Conservation (phyloP, 108 stramenopile genomes). For the Skeletonema menzelii region DNA sequence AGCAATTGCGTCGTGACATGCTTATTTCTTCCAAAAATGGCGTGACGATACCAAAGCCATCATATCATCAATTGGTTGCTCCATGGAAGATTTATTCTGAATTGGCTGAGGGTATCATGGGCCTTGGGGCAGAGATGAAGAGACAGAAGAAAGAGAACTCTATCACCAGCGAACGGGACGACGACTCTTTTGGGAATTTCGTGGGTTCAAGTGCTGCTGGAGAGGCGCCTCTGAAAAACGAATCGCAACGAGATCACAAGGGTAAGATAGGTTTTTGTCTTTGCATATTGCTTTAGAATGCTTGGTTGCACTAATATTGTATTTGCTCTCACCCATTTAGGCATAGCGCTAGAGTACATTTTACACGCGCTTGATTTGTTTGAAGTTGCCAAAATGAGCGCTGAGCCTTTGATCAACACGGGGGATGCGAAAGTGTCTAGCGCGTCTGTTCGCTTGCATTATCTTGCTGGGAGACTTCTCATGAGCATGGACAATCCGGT, state of each 20-base stretch:
- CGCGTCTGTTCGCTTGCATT: constrained; percentile 63
- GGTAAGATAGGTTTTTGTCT: constrained; percentile 25
- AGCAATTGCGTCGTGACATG: constrained; percentile 24
- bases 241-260: constrained; percentile 54
- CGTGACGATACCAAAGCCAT: constrained; percentile 2
- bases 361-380: constrained; percentile 62
- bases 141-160: constrained; percentile 10
- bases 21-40: not conserved
- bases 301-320: not conserved
- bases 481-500: constrained; percentile 46
- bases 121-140: constrained; percentile 48
- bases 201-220: constrained; percentile 55
- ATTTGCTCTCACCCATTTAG: constrained; percentile 9
- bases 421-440: not conserved
- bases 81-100: constrained; percentile 67
- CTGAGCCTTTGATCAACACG: constrained; percentile 9
- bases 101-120: constrained; percentile 64
- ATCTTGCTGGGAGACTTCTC: constrained; percentile 76
- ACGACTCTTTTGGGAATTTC: constrained; percentile 42
- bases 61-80: constrained; percentile 20
- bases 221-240: constrained; percentile 33
- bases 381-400: constrained; percentile 36
- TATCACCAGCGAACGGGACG: constrained; percentile 3
- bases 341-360: constrained; percentile 58
- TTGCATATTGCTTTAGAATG: not conserved